Percentiles rank a stretch among this genome's conserved stretches.
These are phyloP conservation scores for Leishmania aethiopica DNA, from an alignment of 208 protist species.

Conservation along the genomic window DNA sequence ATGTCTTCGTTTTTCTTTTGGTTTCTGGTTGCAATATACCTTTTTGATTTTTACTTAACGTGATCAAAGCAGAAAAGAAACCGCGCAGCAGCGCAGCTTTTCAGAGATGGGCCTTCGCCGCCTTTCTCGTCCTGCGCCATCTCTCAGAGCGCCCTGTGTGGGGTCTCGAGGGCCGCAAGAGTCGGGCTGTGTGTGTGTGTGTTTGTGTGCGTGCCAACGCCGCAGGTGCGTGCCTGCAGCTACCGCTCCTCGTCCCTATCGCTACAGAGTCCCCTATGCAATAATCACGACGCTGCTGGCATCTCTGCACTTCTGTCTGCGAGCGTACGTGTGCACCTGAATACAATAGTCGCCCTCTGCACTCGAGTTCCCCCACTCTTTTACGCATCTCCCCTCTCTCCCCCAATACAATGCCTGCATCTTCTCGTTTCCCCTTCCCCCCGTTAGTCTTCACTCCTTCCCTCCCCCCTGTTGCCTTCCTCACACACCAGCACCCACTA, in stretches of 20 bases:
- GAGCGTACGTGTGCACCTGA: neutral
- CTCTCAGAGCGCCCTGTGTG: neutral
- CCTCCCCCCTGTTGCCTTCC: neutral
- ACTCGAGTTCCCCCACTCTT: neutral
- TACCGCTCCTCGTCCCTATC: neutral
- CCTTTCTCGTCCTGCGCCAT: too few relatives aligned
- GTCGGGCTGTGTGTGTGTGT: neutral
- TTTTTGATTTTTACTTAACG: neutral
- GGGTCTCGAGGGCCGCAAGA: neutral
- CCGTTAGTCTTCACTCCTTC: neutral
- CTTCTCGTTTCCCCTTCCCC: neutral
- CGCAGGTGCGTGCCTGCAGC: neutral
- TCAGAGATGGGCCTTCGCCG: neutral
- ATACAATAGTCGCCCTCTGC: too few relatives aligned
- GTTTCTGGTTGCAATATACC: neutral
- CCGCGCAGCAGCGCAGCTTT: too few relatives aligned
- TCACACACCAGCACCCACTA: conserved; percentile 12
- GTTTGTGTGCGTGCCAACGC: neutral
- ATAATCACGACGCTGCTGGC: neutral
- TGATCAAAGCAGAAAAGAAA: neutral
- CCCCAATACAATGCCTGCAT: neutral
- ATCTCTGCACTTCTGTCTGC: neutral
- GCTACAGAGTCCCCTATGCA: neutral
- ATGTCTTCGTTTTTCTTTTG: conserved; percentile 1
- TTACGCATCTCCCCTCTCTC: neutral